Base-by-base conservation (phyloP, 2,329 filamentous ascomycete genomes). In the Penicillium carneum region DNA sequence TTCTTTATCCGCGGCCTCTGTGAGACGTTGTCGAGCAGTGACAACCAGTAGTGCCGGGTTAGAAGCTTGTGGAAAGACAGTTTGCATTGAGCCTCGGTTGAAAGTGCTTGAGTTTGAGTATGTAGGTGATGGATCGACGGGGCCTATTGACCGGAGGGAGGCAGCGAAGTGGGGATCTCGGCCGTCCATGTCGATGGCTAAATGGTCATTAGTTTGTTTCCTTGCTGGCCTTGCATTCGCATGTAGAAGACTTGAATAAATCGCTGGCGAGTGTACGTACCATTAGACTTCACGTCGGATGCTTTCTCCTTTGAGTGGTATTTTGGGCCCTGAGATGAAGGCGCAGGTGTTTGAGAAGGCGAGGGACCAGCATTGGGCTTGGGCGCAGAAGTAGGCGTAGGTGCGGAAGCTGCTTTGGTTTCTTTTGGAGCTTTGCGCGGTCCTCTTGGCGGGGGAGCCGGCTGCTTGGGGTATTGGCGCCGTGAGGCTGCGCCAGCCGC, bases 131-230 rank as follows among this genome's bases (percentile, higher is more conserved):
- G 85, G 84, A 56, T 82, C 83, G 8, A 88, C 86, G 57, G 85
- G 82, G 59, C 86, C 87, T 60, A 88, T 79, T 47, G 77, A 79
- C 69, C 88, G 90, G 64, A 98, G 91, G 66, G 93, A 96, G 73
- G 87, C 89, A 83, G 93, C 90, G 86, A 84, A 94, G 71, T 84
- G 80, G 1, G 86, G 86, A 71, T 88, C 86, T 61, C 82, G 83
- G 58, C 81, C 86, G 71, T 89, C 87, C 69, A 86, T 80, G 67
- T 87, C 84, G 63, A 88, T 83, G 51, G 83, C 84, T 84, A 56
- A 47, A 50, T 23, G 41, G 29, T 8, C 6, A 61, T 36, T 59
- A 57, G 46, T 41, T 42, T 49, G 55, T 48, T 38, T 57, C 55
- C 55, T 9, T 41, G 38, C 29, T 16, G 31, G 10, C 14, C 6